Evolutionary conservation across 495 filamentous ascomycete species (phyloP), one percentile per base, ranked within the genome.

Genomic region (Penicillium herquei): DNA sequence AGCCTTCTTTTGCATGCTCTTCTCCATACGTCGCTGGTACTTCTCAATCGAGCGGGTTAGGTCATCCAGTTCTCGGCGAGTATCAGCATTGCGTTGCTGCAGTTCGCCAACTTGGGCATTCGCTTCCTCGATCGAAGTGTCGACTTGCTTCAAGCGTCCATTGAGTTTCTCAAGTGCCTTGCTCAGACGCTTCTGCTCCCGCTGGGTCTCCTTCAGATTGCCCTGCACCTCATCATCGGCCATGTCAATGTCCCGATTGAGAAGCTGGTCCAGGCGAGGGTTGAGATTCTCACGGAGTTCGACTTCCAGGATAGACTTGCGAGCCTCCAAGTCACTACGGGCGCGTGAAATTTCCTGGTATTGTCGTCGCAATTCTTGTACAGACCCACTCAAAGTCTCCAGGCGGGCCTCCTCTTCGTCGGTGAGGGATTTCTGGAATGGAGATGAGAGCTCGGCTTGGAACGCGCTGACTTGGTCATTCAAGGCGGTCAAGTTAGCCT

Each of bases 351-450:
- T 70, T 41, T 89, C 88, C 44, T 87, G 84, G 66, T 89, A 86
- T 59, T 89, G 81, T 49, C 81, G 83, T 46, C 88, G 83, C 44
- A 97, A 72, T 31, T 88, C 84, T 59, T 91, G 87, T 14, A 91
- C 84, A 0, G 79, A 76, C 18, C 75, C 73, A 58, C 78, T 86
- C 13, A 96, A 82, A 10, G 76, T 75, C 56, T 95, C 90, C 3
- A 99, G 78, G 59, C 82, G 84, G 33, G 80, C 78, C 69, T 98
- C 95, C 73, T 99, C 94, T 21, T 86, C 84, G 9, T 80, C 78
- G 14, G 87, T 89, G 21, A 99, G 79, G 14, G 89, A 84, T 66
- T 97, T 98, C 74, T 95, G 96, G 78, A 97, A 98, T 13, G 92
- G 85, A 4, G 91, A 89, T 1, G 79, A 79, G 47, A 96, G 68